These are phyloP conservation scores for Chamaenerion angustifolium DNA, from an alignment of 345 rosid species.

Conservation along the genomic window DNA sequence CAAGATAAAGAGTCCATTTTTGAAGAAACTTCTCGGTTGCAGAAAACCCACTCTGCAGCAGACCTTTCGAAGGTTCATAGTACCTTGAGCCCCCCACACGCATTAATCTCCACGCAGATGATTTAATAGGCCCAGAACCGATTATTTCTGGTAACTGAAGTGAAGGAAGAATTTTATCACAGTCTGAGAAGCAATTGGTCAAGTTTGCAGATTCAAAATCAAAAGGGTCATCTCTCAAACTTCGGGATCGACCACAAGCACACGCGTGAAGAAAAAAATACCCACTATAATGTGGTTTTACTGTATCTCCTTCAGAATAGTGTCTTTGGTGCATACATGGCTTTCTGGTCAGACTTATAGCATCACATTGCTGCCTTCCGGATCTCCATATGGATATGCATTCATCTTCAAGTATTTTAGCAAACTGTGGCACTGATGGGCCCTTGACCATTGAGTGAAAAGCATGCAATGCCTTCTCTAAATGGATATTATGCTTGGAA, in stretches of 20 bases:
- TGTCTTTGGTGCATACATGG: slow-evolving; percentile 73
- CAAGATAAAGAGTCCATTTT: slow-evolving; percentile 42
- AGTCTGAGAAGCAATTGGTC: slow-evolving; percentile 44
- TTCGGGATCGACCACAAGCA: slow-evolving; percentile 73
- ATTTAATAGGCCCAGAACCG: slow-evolving; percentile 29
- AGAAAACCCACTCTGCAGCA: slow-evolving; percentile 72
- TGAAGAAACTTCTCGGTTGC: slow-evolving; percentile 42
- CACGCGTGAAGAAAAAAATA: slow-evolving; percentile 77
- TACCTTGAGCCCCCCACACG: slow-evolving; percentile 59
- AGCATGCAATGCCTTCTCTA: slow-evolving; percentile 46
- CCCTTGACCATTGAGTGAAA: slow-evolving; percentile 73
- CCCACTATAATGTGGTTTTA: slow-evolving; percentile 58
- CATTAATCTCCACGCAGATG: slow-evolving; percentile 68
- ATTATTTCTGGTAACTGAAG: slow-evolving; percentile 36
- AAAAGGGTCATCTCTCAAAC: slow-evolving; percentile 49
- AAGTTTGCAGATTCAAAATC: slow-evolving; percentile 62
- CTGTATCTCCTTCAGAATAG: slow-evolving; percentile 13
- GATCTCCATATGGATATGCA: slow-evolving; percentile 65
- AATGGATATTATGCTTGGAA: slow-evolving; percentile 47
- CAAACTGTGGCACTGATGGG: slow-evolving; percentile 43
- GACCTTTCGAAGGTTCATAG: slow-evolving; percentile 61
- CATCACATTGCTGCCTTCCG: slow-evolving; percentile 81
- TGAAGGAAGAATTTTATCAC: slow-evolving; percentile 53
- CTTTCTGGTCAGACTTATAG: slow-evolving; percentile 79
- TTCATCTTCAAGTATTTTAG: slow-evolving; percentile 56